Evolutionary conservation across 805 yeast species (phyloP).

Genomic region (Candida loeiensis): DNA sequence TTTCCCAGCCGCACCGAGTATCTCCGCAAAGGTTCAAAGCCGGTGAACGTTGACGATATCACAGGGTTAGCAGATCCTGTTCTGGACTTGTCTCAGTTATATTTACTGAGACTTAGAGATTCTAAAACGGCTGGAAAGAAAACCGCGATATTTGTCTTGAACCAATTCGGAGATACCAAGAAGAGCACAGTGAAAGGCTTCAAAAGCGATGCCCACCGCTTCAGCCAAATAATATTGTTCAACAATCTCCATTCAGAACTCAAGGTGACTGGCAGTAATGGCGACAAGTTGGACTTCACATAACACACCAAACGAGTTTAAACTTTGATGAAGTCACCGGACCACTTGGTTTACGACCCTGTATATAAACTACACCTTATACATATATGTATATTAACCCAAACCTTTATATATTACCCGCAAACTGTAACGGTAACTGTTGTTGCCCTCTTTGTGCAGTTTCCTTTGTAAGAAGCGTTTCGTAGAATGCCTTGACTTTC

Average conservation of each 20-base stretch:
- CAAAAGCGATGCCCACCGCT: conserved; percentile 4
- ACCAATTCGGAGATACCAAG: conserved; percentile 4
- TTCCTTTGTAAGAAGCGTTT: conserved; percentile 27
- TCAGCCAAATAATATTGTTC: conserved; percentile 17
- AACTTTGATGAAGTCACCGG: too few relatives aligned
- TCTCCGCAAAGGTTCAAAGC: background rate
- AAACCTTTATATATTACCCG: conserved; percentile 3
- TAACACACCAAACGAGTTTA: too few relatives aligned
- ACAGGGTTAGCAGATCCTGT: conserved; percentile 20
- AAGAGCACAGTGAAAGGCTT: conserved; percentile 7
- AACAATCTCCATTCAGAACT: conserved; percentile 10
- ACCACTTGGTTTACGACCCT: background rate
- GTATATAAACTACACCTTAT: background rate
- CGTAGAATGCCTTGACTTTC: conserved; percentile 69
- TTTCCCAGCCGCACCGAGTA: conserved; percentile 6
- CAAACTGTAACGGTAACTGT: conserved; percentile 3
- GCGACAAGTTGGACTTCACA: background rate
- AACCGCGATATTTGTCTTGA: conserved; percentile 17
- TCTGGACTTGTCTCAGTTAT: conserved; percentile 18
- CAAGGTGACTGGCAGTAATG: background rate
- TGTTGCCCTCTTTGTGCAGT: conserved; percentile 1
- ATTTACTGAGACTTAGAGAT: conserved; percentile 14
- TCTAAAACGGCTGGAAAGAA: conserved; percentile 13
- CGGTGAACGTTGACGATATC: conserved; percentile 10
- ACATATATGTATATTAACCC: background rate